phyloP scores from a whole-genome alignment of 208 protist species.

The Crithidia sp. region DNA sequence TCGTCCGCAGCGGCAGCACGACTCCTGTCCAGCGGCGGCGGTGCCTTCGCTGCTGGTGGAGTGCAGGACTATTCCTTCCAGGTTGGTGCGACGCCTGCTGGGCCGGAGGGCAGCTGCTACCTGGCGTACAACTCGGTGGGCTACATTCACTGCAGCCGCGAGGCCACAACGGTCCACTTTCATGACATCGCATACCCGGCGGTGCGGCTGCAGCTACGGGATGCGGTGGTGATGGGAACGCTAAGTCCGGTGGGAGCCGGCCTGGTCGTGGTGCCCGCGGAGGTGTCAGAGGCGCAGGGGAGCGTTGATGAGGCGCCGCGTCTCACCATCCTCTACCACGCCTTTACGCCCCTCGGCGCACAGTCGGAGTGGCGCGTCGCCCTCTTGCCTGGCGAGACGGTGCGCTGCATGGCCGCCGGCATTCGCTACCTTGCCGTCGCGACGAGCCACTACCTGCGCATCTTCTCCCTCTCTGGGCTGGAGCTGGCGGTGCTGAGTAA shows the following conservation, averaged over 20 bases:
- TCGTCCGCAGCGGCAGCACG: neutral
- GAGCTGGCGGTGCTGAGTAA: conserved; percentile 84
- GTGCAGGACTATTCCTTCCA: conserved; percentile 82
- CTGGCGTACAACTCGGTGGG: conserved; percentile 88
- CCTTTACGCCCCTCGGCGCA: conserved; percentile 75
- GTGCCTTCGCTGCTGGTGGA: neutral
- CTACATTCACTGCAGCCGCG: conserved; percentile 68
- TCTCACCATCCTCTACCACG: conserved; percentile 75
- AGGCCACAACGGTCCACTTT: conserved; percentile 79
- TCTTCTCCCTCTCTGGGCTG: conserved; percentile 85
- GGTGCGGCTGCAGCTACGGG: conserved; percentile 65
- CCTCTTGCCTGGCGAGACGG: conserved; percentile 71
- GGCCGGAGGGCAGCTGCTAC: conserved; percentile 77
- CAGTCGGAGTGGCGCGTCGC: conserved; percentile 83
- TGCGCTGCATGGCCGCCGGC: conserved; percentile 78
- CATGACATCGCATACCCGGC: conserved; percentile 79
- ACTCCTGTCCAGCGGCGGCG: neutral
- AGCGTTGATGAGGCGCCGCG: conserved; percentile 53
- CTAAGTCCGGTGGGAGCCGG: conserved; percentile 78
- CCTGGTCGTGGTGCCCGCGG: conserved; percentile 58
- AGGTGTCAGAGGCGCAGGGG: conserved; percentile 33
- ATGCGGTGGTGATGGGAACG: conserved; percentile 72
- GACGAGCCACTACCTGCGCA: conserved; percentile 77
- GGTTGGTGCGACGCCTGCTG: conserved; percentile 74
- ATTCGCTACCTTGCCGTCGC: conserved; percentile 78